These are phyloP conservation scores for Musa troglodytarum DNA, from an alignment of 176 grass and related monocot genomes.

Conservation along the genomic window DNA sequence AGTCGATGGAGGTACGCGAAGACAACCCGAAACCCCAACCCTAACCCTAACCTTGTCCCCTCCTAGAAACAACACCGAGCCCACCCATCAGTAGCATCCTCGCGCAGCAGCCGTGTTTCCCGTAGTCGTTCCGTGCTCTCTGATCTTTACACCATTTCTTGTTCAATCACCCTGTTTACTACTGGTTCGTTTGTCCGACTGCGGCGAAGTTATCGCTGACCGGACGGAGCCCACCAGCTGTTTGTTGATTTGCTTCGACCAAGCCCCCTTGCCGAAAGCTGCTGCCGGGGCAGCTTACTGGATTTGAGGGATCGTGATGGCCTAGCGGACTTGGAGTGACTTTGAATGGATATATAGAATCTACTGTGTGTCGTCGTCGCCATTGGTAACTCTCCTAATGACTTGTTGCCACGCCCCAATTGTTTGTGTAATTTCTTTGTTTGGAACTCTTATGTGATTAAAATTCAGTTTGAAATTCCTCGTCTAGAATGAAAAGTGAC, in stretches of 20 bases:
- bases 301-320: neutral
- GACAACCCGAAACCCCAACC: neutral
- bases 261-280: neutral
- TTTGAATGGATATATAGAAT: neutral
- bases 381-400: neutral
- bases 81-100: too few species aligned
- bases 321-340: neutral
- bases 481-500: too few species aligned
- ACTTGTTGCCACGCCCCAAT: neutral
- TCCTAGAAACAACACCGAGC: neutral
- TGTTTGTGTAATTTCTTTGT: neutral
- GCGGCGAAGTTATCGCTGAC: neutral
- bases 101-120: too few species aligned
- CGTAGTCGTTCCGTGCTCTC: neutral
- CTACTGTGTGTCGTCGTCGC: neutral
- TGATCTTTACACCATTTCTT: neutral
- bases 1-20: neutral
- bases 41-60: neutral
- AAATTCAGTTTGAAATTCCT: neutral
- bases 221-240: neutral
- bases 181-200: neutral
- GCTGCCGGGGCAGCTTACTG: neutral
- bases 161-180: neutral
- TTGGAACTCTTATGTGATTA: neutral
- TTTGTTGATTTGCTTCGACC: neutral